Conservation (phyloP, 1,139 yeast species). For the Geotrichum klebahnii region DNA sequence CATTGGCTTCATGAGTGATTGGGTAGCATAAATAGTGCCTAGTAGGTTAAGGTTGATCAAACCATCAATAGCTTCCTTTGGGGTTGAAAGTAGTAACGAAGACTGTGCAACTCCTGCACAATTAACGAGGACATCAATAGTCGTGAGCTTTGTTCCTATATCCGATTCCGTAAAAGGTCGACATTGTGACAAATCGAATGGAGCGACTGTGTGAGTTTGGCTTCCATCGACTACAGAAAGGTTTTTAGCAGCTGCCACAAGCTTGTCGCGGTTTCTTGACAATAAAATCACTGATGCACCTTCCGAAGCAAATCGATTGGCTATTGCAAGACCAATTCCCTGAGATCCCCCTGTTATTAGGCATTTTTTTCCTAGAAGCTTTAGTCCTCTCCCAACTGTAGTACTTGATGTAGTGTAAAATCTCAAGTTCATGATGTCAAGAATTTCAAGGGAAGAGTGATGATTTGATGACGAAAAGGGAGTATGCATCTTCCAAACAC, state of each 20-base stretch:
- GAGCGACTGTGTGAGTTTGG: constrained; percentile 50
- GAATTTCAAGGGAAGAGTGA: neutral
- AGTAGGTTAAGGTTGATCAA: constrained; percentile 60
- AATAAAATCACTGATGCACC: constrained; percentile 64
- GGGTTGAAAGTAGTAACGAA: constrained; percentile 49
- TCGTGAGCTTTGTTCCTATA: constrained; percentile 22
- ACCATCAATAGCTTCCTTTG: constrained; percentile 43
- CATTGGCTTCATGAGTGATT: constrained; percentile 49
- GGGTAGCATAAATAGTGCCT: constrained; percentile 61
- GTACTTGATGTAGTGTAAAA: neutral
- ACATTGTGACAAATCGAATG: constrained; percentile 49
- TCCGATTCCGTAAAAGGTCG: constrained; percentile 30
- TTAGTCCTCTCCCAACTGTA: constrained; percentile 5
- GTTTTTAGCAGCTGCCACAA: constrained; percentile 39
- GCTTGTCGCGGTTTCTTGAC: constrained; percentile 48
- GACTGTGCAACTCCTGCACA: constrained; percentile 80
- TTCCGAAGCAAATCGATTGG: constrained; percentile 50
- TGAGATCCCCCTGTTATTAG: constrained; percentile 77
- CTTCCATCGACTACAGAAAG: constrained; percentile 37
- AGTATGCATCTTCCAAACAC: neutral
- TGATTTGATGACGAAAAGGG: neutral
- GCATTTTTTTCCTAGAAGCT: constrained; percentile 28
- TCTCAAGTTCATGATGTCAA: neutral
- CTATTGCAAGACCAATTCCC: constrained; percentile 75
- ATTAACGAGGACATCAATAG: constrained; percentile 55